Conservation (phyloP, 176 grass and related monocot genomes). For the Lolium rigidum region DNA sequence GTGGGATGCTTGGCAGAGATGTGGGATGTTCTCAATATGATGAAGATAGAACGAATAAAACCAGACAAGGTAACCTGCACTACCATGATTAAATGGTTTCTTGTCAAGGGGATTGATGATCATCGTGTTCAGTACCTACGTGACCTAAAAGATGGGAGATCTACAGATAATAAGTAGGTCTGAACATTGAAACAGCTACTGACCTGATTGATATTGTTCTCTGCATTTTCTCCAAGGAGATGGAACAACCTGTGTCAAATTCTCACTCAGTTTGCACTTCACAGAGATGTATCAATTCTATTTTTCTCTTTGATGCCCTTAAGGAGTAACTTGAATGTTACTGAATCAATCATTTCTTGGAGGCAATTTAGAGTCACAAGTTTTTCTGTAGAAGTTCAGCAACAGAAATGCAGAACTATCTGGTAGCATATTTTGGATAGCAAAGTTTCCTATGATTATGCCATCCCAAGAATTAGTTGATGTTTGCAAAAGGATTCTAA, state of each 20-base stretch:
- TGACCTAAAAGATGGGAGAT: constrained; percentile 55
- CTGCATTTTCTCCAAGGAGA: background rate
- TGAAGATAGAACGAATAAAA: constrained; percentile 59
- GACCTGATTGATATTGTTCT: background rate
- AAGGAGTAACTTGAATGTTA: background rate
- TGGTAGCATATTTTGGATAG: background rate
- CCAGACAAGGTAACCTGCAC: constrained; percentile 86
- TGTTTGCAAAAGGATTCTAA: background rate
- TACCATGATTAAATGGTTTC: constrained; percentile 95
- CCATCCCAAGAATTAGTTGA: background rate
- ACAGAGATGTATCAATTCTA: background rate
- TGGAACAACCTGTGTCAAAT: constrained; percentile 4
- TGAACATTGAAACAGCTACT: constrained; percentile 19
- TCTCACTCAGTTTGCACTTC: background rate
- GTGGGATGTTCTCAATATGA: constrained; percentile 84
- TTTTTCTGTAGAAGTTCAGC: background rate
- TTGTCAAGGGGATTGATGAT: constrained; percentile 81
- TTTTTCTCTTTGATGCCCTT: background rate
- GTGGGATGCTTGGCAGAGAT: constrained; percentile 84
- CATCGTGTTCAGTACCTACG: constrained; percentile 74
- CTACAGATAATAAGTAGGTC: constrained; percentile 33
- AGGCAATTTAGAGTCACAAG: background rate
- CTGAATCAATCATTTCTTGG: background rate
- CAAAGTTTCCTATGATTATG: background rate
- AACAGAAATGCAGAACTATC: background rate